phyloP scores from a whole-genome alignment of 176 grass and related monocot genomes.

The Hordeum vulgare region MorexV3_pseudomolecules_assembly NC_058518.1:299350637-299351136 shows the following conservation, averaged over 20 bases:
- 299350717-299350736: too few species aligned
- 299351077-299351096: constrained; percentile 53
- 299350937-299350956: constrained; percentile 30
- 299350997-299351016: constrained; percentile 92
- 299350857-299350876: constrained; percentile 22
- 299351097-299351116: constrained; percentile 55
- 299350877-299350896: constrained; percentile 38
- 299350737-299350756: too few species aligned
- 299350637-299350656: too few species aligned
- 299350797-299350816: too few species aligned
- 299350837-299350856: neutral
- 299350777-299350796: too few species aligned
- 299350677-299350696: too few species aligned
- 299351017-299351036: constrained; percentile 73
- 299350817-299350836: too few species aligned
- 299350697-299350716: too few species aligned
- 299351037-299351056: constrained; percentile 80
- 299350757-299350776: too few species aligned
- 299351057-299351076: constrained; percentile 58
- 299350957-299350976: constrained; percentile 45
- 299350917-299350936: neutral
- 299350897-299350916: constrained; percentile 34
- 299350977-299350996: constrained; percentile 55
- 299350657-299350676: too few species aligned
- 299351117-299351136: constrained; percentile 35